phyloP scores from a whole-genome alignment of 2,329 filamentous ascomycete species.

The Ophiostoma piceae region DNA sequence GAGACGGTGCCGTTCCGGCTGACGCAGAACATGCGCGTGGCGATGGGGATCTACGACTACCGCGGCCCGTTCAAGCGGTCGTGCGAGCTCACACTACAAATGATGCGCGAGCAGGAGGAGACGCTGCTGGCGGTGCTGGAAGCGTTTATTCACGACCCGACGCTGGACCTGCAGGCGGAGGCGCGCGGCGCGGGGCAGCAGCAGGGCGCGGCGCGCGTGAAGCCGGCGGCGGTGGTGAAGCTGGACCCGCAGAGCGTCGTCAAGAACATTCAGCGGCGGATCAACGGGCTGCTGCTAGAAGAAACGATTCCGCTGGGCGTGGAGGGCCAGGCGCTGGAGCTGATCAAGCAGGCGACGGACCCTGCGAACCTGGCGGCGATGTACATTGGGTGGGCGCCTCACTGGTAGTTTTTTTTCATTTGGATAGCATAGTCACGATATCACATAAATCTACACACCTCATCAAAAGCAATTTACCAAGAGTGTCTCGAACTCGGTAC shows the following conservation, averaged over 20 bases:
- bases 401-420: slow-evolving; percentile 38
- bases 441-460: too few relatives aligned
- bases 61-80: slow-evolving; percentile 90
- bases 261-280: slow-evolving; percentile 80
- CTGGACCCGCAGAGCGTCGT: slow-evolving; percentile 51
- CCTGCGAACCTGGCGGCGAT: slow-evolving; percentile 76
- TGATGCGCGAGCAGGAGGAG: slow-evolving; percentile 87
- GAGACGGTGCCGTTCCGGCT: slow-evolving; percentile 93
- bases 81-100: slow-evolving; percentile 78
- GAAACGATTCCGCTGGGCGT: slow-evolving; percentile 92
- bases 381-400: slow-evolving; percentile 90
- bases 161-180: slow-evolving; percentile 69
- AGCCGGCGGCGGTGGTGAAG: slow-evolving; percentile 34
- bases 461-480: not conserved
- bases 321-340: slow-evolving; percentile 93
- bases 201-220: slow-evolving; percentile 41
- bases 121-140: slow-evolving; percentile 96
- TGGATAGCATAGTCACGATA: too few relatives aligned
- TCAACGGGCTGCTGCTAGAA: slow-evolving; percentile 73
- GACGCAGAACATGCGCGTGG: slow-evolving; percentile 97
- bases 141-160: slow-evolving; percentile 95
- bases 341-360: slow-evolving; percentile 82
- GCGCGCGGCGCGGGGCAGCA: slow-evolving; percentile 30
- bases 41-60: slow-evolving; percentile 91
- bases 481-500: not conserved